Evolutionary conservation across 2,329 filamentous ascomycete genomes (phyloP), one percentile per base, ranked within the genome.

Genomic region (Fusarium decemcellulare): DNA sequence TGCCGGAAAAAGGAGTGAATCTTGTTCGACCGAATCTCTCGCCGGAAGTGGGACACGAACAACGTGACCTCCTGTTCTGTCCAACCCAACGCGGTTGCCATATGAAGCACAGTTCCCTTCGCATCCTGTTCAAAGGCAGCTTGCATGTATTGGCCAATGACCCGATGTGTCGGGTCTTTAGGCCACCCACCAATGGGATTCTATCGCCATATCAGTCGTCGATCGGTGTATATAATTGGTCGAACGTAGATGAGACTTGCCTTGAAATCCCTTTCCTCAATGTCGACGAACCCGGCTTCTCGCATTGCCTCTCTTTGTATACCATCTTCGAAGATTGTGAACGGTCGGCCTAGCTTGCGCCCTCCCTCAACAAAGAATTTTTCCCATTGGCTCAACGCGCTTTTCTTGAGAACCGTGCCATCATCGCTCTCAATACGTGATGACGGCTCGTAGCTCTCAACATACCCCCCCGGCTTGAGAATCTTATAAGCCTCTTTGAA

Each of bases 1-100:
- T 65, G 61, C 10, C 34, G 18, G 2, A 65, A 65, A 23, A 37
- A 65, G 0, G 63, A 47, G 7, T 65, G 63, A 5, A 55, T 55
- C n/a, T 65, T 51, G 2, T 46, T 3, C 3, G 63, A 61, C 10
- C 61, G 34, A 6, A 61, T 42, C 34, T 65, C 55, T 3, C 34
- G 29, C 0, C 16, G 29, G 5, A 65, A 55, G 2, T 65, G 55
- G 1, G 61, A 50, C 2, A 46, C 27, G 14, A 50, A 65, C 0
- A 59, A 30, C 3, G 53, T 53, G 2, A 59, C 46, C 14, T 64
- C 34, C 3, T 52, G 29, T 8, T 52, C 46, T 0, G 53, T 29
- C 62, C 60, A 65, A 0, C 62, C 62, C 0, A 65, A 2, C 0
- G 30, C 9, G 15, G 52, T 65, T 1, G 60, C 53, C 29, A 65